These are phyloP conservation scores for Dryas alaskensis DNA, from an alignment of 306 rosid genomes.

Conservation along the genomic window DNA sequence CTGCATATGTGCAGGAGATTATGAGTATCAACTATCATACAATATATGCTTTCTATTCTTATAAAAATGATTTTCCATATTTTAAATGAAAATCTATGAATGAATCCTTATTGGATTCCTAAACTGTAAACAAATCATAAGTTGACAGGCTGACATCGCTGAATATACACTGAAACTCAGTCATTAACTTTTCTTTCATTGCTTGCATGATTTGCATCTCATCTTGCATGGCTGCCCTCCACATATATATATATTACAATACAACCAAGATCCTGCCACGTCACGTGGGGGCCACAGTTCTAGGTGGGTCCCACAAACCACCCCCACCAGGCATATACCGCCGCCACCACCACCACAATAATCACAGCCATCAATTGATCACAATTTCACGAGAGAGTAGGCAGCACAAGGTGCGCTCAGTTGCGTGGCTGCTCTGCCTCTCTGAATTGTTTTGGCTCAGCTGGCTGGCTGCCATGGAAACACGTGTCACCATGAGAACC, in stretches of 20 bases:
- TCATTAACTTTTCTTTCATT: too few relatives aligned
- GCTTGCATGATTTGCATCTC: neutral
- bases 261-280: slow-evolving; percentile 18
- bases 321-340: neutral
- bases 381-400: too few relatives aligned
- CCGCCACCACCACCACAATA: neutral
- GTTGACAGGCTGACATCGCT: neutral
- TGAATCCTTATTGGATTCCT: neutral
- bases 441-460: neutral
- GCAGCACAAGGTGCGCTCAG: neutral
- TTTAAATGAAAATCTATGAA: neutral
- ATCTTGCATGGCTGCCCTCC: slow-evolving; percentile 16
- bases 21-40: too few relatives aligned
- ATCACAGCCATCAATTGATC: neutral
- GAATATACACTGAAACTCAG: neutral
- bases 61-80: too few relatives aligned
- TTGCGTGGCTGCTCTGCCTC: slow-evolving; percentile 4
- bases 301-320: neutral
- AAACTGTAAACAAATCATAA: neutral
- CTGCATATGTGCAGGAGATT: too few relatives aligned
- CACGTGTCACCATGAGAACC: neutral
- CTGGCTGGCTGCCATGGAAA: slow-evolving; percentile 12
- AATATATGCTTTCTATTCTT: too few relatives aligned
- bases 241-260: neutral
- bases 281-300: neutral